phyloP scores from a whole-genome alignment of 495 filamentous ascomycete genomes.

The Podospora pseudocomata region DNA sequence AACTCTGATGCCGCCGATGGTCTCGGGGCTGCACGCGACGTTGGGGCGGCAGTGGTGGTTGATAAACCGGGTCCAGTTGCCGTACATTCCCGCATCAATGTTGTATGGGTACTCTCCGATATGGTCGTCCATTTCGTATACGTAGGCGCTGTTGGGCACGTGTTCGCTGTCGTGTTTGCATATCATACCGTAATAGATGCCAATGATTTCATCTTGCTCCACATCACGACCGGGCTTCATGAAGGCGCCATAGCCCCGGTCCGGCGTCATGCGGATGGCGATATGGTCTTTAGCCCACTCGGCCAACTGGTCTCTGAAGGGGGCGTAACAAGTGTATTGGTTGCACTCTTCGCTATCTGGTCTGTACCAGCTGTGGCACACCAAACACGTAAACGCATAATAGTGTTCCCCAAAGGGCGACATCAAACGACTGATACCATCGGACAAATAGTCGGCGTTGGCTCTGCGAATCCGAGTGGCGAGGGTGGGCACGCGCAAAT shows the following conservation, averaged over 20 bases:
- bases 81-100: conserved; percentile 15
- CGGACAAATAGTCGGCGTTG: neutral
- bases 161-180: neutral
- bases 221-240: neutral
- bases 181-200: neutral
- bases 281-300: neutral
- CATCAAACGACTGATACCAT: neutral
- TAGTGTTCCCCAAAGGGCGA: too few relatives aligned
- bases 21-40: neutral
- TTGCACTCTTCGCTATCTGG: neutral
- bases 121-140: neutral
- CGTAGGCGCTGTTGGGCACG: neutral
- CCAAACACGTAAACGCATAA: neutral
- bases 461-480: neutral
- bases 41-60: conserved; percentile 27
- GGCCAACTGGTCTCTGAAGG: neutral
- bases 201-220: neutral
- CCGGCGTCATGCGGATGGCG: neutral
- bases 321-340: neutral
- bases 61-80: conserved; percentile 32
- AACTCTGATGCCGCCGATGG: conserved; percentile 15
- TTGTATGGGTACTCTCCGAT: neutral
- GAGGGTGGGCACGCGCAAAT: neutral
- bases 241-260: neutral
- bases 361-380: neutral